These are phyloP conservation scores for Nitzschia sp. DNA, from an alignment of 108 stramenopile genomes.

Conservation along the genomic window DNA sequence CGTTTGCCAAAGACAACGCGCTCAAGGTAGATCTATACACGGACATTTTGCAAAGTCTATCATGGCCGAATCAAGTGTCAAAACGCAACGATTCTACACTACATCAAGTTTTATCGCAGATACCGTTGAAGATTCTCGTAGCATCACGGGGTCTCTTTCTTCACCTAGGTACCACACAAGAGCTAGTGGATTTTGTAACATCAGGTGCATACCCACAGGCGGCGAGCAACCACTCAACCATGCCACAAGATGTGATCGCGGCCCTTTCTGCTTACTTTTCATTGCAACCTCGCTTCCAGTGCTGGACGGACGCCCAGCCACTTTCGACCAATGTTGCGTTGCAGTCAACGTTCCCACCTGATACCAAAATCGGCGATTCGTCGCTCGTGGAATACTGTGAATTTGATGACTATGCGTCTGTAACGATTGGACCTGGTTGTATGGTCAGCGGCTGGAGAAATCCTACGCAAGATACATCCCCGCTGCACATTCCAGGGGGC, in stretches of 20 bases:
- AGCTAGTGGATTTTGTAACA: slow-evolving; percentile 66
- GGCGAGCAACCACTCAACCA: background rate
- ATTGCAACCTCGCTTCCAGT: slow-evolving; percentile 7
- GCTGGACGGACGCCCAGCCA: background rate
- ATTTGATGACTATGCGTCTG: slow-evolving; percentile 19
- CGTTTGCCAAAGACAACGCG: slow-evolving; percentile 44
- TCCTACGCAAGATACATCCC: background rate
- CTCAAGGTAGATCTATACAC: slow-evolving; percentile 60
- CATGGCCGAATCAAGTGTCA: slow-evolving; percentile 22
- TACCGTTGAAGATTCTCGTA: slow-evolving; percentile 43
- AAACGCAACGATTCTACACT: slow-evolving; percentile 2
- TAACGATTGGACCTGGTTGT: slow-evolving; percentile 33
- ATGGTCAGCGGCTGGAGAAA: slow-evolving; percentile 59
- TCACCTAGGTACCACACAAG: slow-evolving; percentile 77
- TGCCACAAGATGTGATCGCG: background rate
- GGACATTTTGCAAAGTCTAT: slow-evolving; percentile 52
- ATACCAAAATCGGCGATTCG: slow-evolving; percentile 15
- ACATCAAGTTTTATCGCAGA: slow-evolving; percentile 28
- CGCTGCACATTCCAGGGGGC: slow-evolving; percentile 37
- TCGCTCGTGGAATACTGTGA: slow-evolving; percentile 41
- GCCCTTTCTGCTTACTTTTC: background rate
- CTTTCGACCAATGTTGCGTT: slow-evolving; percentile 3
- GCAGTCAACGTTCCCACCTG: slow-evolving; percentile 19
- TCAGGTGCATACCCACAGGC: slow-evolving; percentile 18
- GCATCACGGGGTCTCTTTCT: slow-evolving; percentile 61